Percentiles rank a stretch among this genome's conserved stretches.
These are phyloP conservation scores for Linnemannia exigua DNA, from an alignment of 192 early-diverging fungal genomes.

Conservation along the genomic window DNA sequence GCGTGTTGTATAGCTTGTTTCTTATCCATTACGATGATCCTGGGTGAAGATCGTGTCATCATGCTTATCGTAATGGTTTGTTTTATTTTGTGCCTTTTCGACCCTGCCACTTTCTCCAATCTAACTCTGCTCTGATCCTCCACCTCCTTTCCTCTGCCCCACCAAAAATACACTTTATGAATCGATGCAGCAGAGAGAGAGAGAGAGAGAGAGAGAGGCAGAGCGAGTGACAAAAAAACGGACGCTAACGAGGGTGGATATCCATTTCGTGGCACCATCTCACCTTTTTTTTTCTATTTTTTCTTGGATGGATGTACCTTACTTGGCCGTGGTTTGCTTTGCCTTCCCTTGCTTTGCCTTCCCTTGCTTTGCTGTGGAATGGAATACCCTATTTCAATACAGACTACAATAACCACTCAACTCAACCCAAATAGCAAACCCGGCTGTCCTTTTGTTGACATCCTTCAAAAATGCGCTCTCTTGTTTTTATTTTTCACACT, in stretches of 20 bases:
- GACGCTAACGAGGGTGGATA: not conserved
- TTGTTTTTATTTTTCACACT: slow-evolving; percentile 4
- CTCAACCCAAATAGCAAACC: not conserved
- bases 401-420: not conserved
- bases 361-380: not conserved
- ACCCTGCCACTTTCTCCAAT: not conserved
- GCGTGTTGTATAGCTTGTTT: too few species aligned
- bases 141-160: not conserved
- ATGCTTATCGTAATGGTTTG: not conserved
- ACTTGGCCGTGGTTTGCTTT: too few species aligned
- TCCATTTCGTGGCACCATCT: slow-evolving; percentile 1
- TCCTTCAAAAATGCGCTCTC: not conserved
- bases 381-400: not conserved
- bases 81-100: not conserved
- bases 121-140: not conserved
- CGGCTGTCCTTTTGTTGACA: slow-evolving; percentile 9
- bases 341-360: too few species aligned
- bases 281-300: not conserved
- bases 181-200: not conserved
- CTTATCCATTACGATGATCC: not conserved
- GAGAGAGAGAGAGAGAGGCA: not conserved
- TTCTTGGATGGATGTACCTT: not conserved
- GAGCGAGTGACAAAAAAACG: slow-evolving; percentile 2
- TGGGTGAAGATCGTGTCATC: not conserved
- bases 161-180: not conserved